Evolutionary conservation across 352 stramenopile species (phyloP), one percentile per base, ranked within the genome.

Genomic region (Stramenopiles sp.): DNA sequence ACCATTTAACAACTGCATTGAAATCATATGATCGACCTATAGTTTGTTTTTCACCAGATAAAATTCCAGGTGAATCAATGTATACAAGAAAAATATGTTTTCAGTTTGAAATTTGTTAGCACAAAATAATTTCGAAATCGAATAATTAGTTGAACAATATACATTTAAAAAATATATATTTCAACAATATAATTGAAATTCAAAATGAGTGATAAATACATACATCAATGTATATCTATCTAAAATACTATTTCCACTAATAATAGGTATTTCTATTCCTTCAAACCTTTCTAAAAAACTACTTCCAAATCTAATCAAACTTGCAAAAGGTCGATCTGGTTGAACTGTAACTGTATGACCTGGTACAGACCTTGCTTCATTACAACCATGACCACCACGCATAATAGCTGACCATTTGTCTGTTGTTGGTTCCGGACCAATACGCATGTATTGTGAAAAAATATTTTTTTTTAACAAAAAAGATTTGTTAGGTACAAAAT

Each of bases 231-330:
- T n/a, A n/a, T n/a, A n/a, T n/a, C n/a, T n/a, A n/a, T n/a, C n/a
- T n/a, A n/a, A n/a, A n/a, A n/a, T n/a, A n/a, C n/a, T n/a, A n/a
- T n/a, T n/a, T n/a, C n/a, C n/a, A n/a, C n/a, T n/a, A n/a, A n/a
- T n/a, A n/a, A n/a, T n/a, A n/a, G n/a, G n/a, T n/a, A n/a, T n/a
- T n/a, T n/a, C n/a, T 32, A 15, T 15, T n/a, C 65, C 79, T 56
- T 95, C 78, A 42, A 97, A 92, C 48, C 87, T 76, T 62, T 85
- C 93, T 17, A 96, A 58, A 48, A 98, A 98, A 20, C 66, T 66
- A n/a, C 81, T 87, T 43, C 81, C 83, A 57, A 96, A 96, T 59
- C 75, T 76, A 37, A 59, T 67, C 0, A 58, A 51, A 1, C 19
- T 39, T 0, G 24, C 46, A 22, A 55, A 52, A 3, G 47, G 47